Base-by-base conservation (phyloP, 352 stramenopile genomes). In the Elongisporangium anandrum region DNA sequence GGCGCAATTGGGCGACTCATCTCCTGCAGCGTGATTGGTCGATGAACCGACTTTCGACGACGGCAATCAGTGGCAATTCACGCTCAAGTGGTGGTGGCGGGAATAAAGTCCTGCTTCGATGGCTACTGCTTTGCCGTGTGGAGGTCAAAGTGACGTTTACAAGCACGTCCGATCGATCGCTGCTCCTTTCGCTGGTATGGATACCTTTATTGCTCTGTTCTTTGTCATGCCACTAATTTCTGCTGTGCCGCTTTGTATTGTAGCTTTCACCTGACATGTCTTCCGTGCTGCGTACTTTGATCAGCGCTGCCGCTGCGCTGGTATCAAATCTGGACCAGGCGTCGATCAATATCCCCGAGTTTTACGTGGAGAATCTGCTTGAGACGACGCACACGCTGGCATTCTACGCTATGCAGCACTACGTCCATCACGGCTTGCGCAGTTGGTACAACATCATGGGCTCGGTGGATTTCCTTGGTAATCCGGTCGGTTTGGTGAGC, bases 391-490 rank as follows among this genome's bases (percentile, higher is more conserved):
- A 94, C 60, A 92, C 86, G 4, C 58, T 96, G 55, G 80, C 69
- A 12, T 95, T 92, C 52, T 94, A 94, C 66, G 75, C 85, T 39
- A 90, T 94, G 69, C 84, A 94, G 69, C 86, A 95, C 61, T 96
- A 96, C 61, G 16, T 96, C 0, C 81, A 92, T 29, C 83, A 95
- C 54, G 85, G 84, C 13, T 65, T 93, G 34, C 82, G 85, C 2
- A 92, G 79, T 69, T 94, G 86, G 79, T 93, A 92, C 69, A 88
- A 79, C 41, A 94, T 97, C 50, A 83, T 97, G 45, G 89, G 89
- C 3, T 97, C 90, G 3, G 79, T 98, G 1, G 90, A 95, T 45
- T 90, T 97, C 24, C 61, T 98, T 47, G 92, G 92, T 34, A 96
- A 96, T 54, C 92, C 92, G 1, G 91, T 96, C 29, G 90, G 90